phyloP scores from a whole-genome alignment of 768 basidiomycete species.

The Serendipita indica region DNA sequence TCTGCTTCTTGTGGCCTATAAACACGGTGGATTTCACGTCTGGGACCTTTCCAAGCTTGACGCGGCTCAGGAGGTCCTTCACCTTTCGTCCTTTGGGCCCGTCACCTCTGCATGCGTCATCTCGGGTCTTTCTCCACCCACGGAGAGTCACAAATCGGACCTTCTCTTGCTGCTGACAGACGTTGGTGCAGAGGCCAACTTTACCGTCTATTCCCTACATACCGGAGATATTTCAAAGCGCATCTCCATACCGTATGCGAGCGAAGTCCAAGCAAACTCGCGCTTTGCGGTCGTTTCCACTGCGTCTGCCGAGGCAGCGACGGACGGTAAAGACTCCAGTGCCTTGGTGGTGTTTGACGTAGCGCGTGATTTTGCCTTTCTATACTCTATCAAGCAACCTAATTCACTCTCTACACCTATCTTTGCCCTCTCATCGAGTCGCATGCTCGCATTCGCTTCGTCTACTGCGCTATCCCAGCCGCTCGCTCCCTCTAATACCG shows the following conservation, averaged over 20 bases:
- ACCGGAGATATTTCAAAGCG: background rate
- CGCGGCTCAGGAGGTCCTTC: background rate
- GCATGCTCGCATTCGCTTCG: background rate
- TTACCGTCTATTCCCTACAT: background rate
- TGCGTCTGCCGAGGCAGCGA: background rate
- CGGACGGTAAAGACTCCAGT: background rate
- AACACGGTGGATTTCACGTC: background rate
- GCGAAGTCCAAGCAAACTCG: background rate
- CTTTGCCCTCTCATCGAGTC: background rate
- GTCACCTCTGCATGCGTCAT: background rate
- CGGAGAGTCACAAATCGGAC: background rate
- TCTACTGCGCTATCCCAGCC: background rate
- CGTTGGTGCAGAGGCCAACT: background rate
- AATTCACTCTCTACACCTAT: background rate
- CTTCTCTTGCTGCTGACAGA: background rate
- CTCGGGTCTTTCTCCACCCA: background rate
- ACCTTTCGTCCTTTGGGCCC: background rate
- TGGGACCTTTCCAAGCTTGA: background rate
- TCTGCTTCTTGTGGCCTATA: background rate
- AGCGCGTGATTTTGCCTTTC: background rate
- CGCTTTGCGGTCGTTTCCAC: background rate
- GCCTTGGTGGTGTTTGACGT: too few relatives aligned
- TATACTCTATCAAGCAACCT: background rate
- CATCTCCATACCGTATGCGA: background rate
- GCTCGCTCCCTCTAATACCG: background rate